Conservation (phyloP, 305 asterid genomes). For the Fraxinus floribunda region DNA sequence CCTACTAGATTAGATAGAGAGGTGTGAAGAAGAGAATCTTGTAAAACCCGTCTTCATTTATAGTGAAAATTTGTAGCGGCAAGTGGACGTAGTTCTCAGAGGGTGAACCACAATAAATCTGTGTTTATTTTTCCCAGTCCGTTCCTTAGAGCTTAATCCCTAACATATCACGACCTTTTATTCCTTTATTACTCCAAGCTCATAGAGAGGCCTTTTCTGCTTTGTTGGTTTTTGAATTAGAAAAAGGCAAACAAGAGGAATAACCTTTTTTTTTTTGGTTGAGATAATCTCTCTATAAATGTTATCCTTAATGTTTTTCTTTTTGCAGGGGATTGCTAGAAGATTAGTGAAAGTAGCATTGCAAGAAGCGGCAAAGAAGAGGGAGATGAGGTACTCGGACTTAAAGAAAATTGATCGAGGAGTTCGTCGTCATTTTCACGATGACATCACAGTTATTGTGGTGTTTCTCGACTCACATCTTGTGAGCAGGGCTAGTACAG, state of each 20-base stretch:
- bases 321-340: slow-evolving; percentile 75
- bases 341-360: slow-evolving; percentile 72
- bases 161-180: not conserved
- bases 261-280: not conserved
- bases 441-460: slow-evolving; percentile 80
- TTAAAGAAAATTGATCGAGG: slow-evolving; percentile 78
- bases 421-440: slow-evolving; percentile 76
- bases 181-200: not conserved
- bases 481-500: slow-evolving; percentile 51
- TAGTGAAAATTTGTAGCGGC: not conserved
- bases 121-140: not conserved
- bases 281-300: not conserved
- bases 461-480: slow-evolving; percentile 63
- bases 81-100: not conserved
- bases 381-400: slow-evolving; percentile 80
- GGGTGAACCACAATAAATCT: not conserved
- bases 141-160: not conserved
- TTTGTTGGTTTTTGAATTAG: not conserved
- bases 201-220: not conserved
- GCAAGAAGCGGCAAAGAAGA: slow-evolving; percentile 79
- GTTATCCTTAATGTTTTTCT: not conserved
- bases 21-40: not conserved
- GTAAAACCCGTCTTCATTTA: not conserved
- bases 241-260: not conserved
- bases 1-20: not conserved